Evolutionary conservation across 176 grass and related monocot species (phyloP).

Genomic region (Rhynchospora breviuscula): DNA sequence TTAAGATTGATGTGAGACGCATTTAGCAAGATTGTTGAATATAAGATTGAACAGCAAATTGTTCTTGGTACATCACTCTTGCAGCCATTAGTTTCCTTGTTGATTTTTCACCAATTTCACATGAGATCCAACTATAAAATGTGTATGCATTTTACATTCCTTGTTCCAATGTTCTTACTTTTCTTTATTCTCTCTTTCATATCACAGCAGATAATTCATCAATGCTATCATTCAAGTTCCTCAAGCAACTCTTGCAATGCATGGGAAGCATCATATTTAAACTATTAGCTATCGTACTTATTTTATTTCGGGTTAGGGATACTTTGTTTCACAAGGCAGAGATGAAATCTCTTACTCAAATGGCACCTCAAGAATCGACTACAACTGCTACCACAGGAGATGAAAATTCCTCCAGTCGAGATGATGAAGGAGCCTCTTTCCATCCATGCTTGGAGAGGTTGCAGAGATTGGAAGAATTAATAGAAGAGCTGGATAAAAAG

Average conservation of each 20-base stretch:
- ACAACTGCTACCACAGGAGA: background rate
- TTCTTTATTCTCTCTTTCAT: background rate
- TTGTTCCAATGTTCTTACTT: background rate
- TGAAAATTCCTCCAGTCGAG: background rate
- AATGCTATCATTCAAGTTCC: constrained; percentile 10
- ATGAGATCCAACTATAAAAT: background rate
- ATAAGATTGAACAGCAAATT: background rate
- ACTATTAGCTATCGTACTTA: constrained; percentile 27
- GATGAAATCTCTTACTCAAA: background rate
- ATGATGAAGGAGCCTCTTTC: constrained; percentile 7
- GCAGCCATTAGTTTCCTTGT: background rate
- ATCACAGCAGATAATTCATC: background rate
- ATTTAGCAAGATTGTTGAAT: background rate
- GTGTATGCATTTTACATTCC: background rate
- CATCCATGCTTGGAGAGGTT: constrained; percentile 38
- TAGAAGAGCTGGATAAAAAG: constrained; percentile 32
- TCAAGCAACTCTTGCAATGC: constrained; percentile 2
- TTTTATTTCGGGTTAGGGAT: constrained; percentile 20
- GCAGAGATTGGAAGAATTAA: constrained; percentile 36
- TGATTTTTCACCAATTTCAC: background rate
- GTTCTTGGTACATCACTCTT: background rate
- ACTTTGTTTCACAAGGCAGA: background rate
- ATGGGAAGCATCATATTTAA: constrained; percentile 22
- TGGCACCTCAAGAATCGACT: constrained; percentile 1
- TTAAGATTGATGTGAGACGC: background rate